Conservation (phyloP, 2,329 filamentous ascomycete species). For the Colletotrichum sp. region DNA sequence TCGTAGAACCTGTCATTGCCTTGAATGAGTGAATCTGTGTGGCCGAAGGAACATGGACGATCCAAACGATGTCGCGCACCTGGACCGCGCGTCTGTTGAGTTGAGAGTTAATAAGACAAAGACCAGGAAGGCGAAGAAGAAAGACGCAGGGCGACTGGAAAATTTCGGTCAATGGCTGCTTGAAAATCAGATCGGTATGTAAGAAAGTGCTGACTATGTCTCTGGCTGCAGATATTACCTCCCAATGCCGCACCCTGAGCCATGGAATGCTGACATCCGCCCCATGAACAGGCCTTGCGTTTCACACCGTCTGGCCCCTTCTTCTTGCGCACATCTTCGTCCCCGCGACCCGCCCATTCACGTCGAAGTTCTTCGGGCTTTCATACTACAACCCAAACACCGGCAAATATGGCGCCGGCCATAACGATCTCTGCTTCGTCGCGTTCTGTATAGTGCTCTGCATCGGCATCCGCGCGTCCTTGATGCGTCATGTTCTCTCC, state of each 20-base stretch:
- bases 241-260: background rate
- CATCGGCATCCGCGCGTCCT: background rate
- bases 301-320: background rate
- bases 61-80: background rate
- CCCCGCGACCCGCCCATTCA: background rate
- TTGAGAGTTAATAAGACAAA: background rate
- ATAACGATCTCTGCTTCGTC: background rate
- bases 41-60: background rate
- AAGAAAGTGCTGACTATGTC: background rate
- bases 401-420: background rate
- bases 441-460: background rate
- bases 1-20: background rate
- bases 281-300: background rate
- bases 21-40: background rate
- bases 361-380: background rate
- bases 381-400: background rate
- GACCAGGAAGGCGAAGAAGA: background rate
- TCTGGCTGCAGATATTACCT: background rate
- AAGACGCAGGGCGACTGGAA: background rate
- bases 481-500: background rate
- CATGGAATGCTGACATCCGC: background rate
- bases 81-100: background rate
- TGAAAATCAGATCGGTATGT: background rate
- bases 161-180: background rate
- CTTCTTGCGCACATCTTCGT: background rate